Conservation (phyloP, 2,329 filamentous ascomycete genomes). For the Phyllosticta citrichinensis region DNA sequence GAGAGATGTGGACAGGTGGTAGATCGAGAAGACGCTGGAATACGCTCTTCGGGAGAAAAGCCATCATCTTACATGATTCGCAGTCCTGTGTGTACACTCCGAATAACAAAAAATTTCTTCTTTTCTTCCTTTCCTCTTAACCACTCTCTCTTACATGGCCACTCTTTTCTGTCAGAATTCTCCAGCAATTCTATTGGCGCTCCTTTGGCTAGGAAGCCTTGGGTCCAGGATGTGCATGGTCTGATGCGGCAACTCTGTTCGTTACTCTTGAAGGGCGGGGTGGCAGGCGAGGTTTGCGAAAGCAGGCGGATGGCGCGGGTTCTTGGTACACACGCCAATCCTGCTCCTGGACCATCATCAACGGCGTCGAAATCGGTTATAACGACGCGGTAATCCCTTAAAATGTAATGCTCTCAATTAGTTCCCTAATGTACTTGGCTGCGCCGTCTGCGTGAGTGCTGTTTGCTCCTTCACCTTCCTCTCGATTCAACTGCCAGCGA, state of each 20-base stretch:
- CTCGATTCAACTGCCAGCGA: too few species aligned
- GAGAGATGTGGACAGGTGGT: too few species aligned
- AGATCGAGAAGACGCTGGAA: conserved; percentile 10
- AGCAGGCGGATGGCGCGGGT: not conserved
- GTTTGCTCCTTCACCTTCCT: too few species aligned
- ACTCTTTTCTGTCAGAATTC: not conserved
- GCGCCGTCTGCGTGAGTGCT: not conserved
- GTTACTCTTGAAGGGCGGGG: not conserved
- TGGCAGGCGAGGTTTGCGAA: not conserved
- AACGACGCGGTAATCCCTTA: not conserved
- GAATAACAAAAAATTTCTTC: not conserved
- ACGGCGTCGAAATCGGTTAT: not conserved
- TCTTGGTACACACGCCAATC: not conserved
- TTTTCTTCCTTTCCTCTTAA: not conserved
- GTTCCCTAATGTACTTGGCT: not conserved
- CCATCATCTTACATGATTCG: not conserved
- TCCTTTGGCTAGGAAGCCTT: not conserved
- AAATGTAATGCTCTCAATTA: not conserved
- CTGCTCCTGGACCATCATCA: not conserved
- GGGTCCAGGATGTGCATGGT: not conserved
- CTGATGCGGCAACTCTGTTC: not conserved
- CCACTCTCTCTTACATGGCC: not conserved
- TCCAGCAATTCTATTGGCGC: not conserved
- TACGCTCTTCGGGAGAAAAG: conserved; percentile 10
- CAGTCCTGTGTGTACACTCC: not conserved